phyloP scores from a whole-genome alignment of 257 asterid species.

The Salvia miltiorrhiza region DNA sequence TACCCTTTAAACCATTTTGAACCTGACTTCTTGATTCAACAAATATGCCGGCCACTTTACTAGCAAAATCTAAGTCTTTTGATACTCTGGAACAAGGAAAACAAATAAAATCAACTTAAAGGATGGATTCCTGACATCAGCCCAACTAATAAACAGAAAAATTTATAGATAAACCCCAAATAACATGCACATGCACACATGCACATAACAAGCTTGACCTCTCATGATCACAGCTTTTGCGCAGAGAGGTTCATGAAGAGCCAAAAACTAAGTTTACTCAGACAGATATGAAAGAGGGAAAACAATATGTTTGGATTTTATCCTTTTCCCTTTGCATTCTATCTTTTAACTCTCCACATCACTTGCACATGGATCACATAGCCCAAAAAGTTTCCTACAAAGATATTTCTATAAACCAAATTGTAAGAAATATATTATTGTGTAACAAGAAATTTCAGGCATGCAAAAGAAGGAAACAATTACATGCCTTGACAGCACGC shows the following conservation, averaged over 20 bases:
- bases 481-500: constrained; percentile 57
- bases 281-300: not conserved
- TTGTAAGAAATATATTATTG: not conserved
- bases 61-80: constrained; percentile 54
- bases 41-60: constrained; percentile 79
- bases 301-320: not conserved
- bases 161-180: not conserved
- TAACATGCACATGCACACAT: not conserved
- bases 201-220: not conserved
- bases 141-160: constrained; percentile 1
- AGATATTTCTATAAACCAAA: not conserved
- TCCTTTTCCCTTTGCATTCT: not conserved
- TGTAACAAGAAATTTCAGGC: constrained; percentile 9
- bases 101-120: constrained; percentile 13
- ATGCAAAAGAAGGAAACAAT: not conserved
- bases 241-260: constrained; percentile 1
- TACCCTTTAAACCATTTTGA: constrained; percentile 57
- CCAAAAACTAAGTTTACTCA: not conserved
- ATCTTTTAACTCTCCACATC: not conserved
- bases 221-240: not conserved
- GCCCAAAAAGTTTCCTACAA: not conserved
- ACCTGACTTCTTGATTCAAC: constrained; percentile 63
- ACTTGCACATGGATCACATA: not conserved
- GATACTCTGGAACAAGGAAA: constrained; percentile 51
- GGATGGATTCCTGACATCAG: constrained; percentile 7